Base-by-base conservation (phyloP, 305 asterid species). In the Andrographis paniculata region DNA sequence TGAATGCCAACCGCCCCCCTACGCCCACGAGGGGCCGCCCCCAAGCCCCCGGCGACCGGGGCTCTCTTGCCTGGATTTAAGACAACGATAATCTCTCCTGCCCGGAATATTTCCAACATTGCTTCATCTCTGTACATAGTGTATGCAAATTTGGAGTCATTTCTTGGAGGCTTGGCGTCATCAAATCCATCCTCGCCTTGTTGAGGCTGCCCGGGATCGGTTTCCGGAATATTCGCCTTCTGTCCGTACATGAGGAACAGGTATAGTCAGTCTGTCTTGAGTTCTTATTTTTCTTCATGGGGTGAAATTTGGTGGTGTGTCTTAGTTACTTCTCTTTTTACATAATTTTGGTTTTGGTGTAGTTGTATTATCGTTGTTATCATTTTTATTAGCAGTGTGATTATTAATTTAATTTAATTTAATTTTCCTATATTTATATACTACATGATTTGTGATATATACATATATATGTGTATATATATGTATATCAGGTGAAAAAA, bases 21-120 rank as follows among this genome's bases (percentile, higher is more conserved):
- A 87, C 99, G 14, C 99, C 99, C 8, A 91, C 99, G 46, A 75
- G 96, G 72, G 95, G 99, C 22, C 95, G 96, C 45, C 96, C 96
- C 50, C 95, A 84, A 77, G 95, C 64, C 49, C 59, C 87, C 42
- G 83, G 69, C 37, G 99, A 91, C 60, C 87, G 91, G n/a, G n/a
- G n/a, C 69, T 78, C 96, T 70, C 85, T 80, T 49, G 76, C 95
- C 50, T 87, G 80, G 82, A 72, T 77, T 70, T 78, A 79, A 79
- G n/a, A 11, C 14, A 35, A n/a, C 14, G 4, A 48, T 69, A 60
- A 52, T 9, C 33, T 28, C 56, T 60, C 54, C 65, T 66, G n/a
- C n/a, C n/a, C n/a, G n/a, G n/a, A n/a, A n/a, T n/a, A n/a, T n/a
- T n/a, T n/a, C n/a, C n/a, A n/a, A n/a, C n/a, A n/a, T n/a, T n/a